phyloP scores from a whole-genome alignment of 257 asterid species.

The Nicotiana obtusifolia region DNA sequence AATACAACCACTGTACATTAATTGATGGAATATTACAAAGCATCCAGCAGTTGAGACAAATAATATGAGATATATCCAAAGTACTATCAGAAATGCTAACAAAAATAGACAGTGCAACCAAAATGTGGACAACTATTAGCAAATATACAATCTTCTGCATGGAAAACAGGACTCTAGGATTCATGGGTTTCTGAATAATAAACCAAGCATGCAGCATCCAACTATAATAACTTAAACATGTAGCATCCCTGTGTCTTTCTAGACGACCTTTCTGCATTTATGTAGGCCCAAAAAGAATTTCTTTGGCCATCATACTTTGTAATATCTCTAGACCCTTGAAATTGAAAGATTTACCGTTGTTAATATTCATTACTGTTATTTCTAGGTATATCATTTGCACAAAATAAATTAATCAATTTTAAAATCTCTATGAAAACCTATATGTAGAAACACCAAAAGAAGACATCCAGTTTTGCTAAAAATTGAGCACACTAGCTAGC shows the following conservation, averaged over 20 bases:
- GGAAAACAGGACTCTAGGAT: not conserved
- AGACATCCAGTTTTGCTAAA: not conserved
- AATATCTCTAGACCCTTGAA: not conserved
- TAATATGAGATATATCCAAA: not conserved
- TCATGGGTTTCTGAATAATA: not conserved
- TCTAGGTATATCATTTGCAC: not conserved
- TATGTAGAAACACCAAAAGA: not conserved
- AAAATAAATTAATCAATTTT: not conserved
- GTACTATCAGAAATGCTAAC: not conserved
- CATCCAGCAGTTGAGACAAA: not conserved
- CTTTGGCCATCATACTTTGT: not conserved
- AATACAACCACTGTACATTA: not conserved
- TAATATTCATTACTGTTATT: not conserved
- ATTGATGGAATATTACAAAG: not conserved
- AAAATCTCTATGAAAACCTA: not conserved
- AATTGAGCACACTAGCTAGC: not conserved
- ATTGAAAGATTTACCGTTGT: not conserved
- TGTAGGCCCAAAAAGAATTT: not conserved
- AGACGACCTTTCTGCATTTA: not conserved
- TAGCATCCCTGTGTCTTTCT: not conserved
- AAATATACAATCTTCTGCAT: not conserved
- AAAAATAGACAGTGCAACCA: not conserved
- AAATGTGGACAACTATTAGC: not conserved
- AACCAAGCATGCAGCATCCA: not conserved
- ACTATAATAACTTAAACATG: too few relatives aligned